These are phyloP conservation scores for Xylariaceae sp. DNA, from an alignment of 2,329 filamentous ascomycete genomes.

Conservation along the genomic window DNA sequence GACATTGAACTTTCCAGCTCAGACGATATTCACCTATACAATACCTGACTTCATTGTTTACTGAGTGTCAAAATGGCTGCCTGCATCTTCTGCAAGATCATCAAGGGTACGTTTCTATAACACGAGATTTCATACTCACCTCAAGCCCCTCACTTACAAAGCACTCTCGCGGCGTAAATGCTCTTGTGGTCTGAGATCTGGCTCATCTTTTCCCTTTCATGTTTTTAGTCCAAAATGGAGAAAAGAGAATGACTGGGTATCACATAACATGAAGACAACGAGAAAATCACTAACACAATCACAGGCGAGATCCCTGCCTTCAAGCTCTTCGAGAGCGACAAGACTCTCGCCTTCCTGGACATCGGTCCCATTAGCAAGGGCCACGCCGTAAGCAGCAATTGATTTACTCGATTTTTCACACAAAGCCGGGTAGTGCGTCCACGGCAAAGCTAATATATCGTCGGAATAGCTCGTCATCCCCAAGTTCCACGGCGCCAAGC, in stretches of 20 bases:
- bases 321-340: constrained; percentile 93
- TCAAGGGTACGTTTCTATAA: constrained; percentile 61
- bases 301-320: constrained; percentile 91
- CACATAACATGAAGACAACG: too few species aligned
- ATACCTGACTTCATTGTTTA: neutral
- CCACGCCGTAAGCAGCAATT: constrained; percentile 64
- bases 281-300: neutral
- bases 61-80: constrained; percentile 49
- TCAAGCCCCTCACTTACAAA: neutral
- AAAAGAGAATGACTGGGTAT: too few species aligned
- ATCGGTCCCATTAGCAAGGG: constrained; percentile 85
- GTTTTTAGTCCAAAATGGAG: too few species aligned
- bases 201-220: too few species aligned
- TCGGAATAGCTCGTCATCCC: constrained; percentile 78
- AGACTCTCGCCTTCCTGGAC: constrained; percentile 91
- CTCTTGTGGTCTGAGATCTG: neutral
- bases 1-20: neutral
- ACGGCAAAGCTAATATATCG: neutral
- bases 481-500: constrained; percentile 87
- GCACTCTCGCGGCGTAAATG: neutral
- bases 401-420: too few species aligned
- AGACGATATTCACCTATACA: neutral
- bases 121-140: neutral
- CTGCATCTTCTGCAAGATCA: constrained; percentile 98
- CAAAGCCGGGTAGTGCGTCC: neutral